These are phyloP conservation scores for Arthrocladium fulminans DNA, from an alignment of 2,329 filamentous ascomycete species.

Conservation along the genomic window DNA sequence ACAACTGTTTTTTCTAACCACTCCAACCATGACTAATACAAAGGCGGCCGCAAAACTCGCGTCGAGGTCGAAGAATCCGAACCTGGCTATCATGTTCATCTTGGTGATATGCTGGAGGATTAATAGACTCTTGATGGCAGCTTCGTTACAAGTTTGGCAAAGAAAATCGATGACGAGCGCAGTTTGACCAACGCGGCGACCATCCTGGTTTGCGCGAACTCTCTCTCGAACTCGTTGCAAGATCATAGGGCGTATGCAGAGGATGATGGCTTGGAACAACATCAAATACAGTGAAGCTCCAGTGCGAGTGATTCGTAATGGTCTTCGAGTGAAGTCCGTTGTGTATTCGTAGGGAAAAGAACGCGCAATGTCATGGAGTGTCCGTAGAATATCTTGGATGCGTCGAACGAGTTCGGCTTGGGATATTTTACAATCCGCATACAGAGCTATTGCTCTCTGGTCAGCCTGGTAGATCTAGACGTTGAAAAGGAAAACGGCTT, in stretches of 20 bases:
- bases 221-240: conserved; percentile 11
- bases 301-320: conserved; percentile 19
- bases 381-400: background rate
- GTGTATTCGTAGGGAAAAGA: background rate
- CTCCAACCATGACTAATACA: conserved; percentile 20
- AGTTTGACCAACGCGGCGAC: background rate
- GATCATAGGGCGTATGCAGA: conserved; percentile 20
- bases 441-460: background rate
- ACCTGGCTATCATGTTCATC: conserved; percentile 15
- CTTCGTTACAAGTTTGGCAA: conserved; percentile 16
- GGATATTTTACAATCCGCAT: background rate
- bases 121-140: conserved; percentile 18
- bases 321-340: conserved; percentile 5
- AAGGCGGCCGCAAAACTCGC: conserved; percentile 23
- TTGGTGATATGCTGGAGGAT: too few relatives aligned
- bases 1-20: conserved; percentile 12
- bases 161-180: background rate
- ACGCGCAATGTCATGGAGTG: background rate
- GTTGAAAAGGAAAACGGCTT: too few relatives aligned
- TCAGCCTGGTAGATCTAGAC: too few relatives aligned
- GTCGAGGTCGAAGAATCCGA: conserved; percentile 23
- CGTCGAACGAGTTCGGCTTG: background rate
- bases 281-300: conserved; percentile 22
- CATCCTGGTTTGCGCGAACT: background rate
- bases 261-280: conserved; percentile 23